Base-by-base conservation (phyloP, 2,329 filamentous ascomycete genomes). In the Rasamsonia emersonii region DNA sequence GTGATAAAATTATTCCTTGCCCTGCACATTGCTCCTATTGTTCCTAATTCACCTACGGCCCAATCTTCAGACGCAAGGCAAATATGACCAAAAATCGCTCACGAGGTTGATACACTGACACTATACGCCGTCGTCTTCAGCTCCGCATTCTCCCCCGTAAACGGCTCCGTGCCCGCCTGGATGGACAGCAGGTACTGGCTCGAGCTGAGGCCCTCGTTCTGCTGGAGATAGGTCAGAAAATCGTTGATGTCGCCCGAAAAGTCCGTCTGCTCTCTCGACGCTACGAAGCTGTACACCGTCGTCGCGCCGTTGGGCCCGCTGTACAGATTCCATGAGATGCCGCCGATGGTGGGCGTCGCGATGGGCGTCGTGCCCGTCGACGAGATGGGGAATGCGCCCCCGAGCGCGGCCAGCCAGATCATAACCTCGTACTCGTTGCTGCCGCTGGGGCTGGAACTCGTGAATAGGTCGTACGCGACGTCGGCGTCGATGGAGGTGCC, bases 401-500 rank as follows among this genome's bases (percentile, higher is more conserved):
- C 73, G 26, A 76, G 54, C 18, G 70, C 71, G 3, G 62, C 68
- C 27, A 78, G 61, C 76, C 77, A 81, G 42, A 81, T 66, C 76
- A 81, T 81, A 44, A 80, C 61, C 54, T 80, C 77, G 47, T 73
- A 78, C 44, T 73, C 61, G n/a, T 64, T 49, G 28, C 42, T 49
- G 24, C 60, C 64, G 18, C 56, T 54, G 2, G 70, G 62, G 11
- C 61, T 60, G 24, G 67, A 61, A 17, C 53, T 47, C 5, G 73
- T 74, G 57, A 79, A 79, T 30, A 79, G 53, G 49, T 79, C 74
- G 46, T 76, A 79, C 9, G 73, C 63, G 10, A 80, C 75, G 45
- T 79, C 67, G 32, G 72, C 71, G 19, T 73, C 58, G 29, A 77
- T 50, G 33, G 58, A 40, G 30, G 52, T 59, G 37, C 65, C 68